Evolutionary conservation across 441 rosid species (phyloP).

Genomic region (Viola pubescens): DNA sequence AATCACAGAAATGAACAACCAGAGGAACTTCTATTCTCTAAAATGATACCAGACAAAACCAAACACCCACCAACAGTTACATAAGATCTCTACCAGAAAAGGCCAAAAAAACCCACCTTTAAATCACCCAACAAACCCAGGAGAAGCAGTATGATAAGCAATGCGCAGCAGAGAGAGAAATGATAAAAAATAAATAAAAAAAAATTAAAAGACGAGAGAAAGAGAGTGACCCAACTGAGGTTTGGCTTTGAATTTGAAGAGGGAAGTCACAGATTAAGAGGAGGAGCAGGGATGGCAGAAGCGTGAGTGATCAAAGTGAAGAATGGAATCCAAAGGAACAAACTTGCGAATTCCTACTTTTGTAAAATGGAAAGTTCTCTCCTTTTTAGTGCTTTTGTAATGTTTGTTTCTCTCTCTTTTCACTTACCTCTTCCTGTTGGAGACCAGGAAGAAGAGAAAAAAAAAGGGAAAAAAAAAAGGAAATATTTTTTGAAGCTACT

Average conservation of each 20-base stretch:
- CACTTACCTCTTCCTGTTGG: constrained; percentile 21
- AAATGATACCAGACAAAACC: constrained; percentile 31
- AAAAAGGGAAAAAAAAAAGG: constrained; percentile 6
- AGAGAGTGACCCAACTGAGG: constrained; percentile 23
- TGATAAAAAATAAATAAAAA: constrained; percentile 2
- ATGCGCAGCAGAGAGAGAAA: background rate
- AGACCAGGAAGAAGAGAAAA: constrained; percentile 7
- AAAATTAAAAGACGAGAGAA: background rate
- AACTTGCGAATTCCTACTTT: constrained; percentile 42
- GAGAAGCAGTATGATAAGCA: constrained; percentile 16
- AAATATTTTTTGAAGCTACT: background rate
- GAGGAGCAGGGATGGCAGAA: constrained; percentile 16
- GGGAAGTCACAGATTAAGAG: constrained; percentile 23
- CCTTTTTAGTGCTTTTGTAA: constrained; percentile 13
- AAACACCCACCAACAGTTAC: constrained; percentile 28
- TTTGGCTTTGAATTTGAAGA: constrained; percentile 24
- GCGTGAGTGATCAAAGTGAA: constrained; percentile 31
- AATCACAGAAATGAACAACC: constrained; percentile 2
- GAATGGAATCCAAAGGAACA: constrained; percentile 26
- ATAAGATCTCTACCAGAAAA: constrained; percentile 37
- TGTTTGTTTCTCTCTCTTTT: constrained; percentile 10
- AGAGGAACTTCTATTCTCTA: constrained; percentile 2
- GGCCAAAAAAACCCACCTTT: constrained; percentile 35
- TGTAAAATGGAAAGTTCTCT: constrained; percentile 44
- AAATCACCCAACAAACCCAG: constrained; percentile 15